These are phyloP conservation scores for Spergularia azorica DNA, from an alignment of 179 eudicot species.

Conservation along the genomic window DNA sequence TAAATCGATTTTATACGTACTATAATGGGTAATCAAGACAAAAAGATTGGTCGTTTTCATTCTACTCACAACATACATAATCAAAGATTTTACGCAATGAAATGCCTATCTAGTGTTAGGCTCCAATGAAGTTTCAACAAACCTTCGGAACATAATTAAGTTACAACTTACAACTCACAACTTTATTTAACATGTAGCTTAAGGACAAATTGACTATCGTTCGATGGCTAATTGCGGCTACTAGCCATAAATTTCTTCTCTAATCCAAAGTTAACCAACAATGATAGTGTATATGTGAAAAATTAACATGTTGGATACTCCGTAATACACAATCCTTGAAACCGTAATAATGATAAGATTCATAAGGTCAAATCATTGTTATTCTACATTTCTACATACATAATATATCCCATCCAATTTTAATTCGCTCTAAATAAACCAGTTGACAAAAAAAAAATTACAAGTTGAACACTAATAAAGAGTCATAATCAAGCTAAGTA, in stretches of 20 bases:
- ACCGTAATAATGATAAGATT: no score
- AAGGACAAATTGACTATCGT: neutral
- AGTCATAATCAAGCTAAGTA: neutral
- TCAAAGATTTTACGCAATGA: neutral
- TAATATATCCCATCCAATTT: neutral
- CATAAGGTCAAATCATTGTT: no score
- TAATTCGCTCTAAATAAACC: no score
- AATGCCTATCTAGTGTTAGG: neutral
- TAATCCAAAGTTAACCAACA: neutral
- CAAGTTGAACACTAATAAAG: neutral
- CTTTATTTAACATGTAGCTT: no score
- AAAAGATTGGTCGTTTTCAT: neutral
- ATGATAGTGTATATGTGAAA: no score
- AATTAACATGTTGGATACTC: no score
- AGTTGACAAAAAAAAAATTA: neutral
- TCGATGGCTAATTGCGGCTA: no score
- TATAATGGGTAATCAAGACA: neutral
- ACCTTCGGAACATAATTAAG: neutral
- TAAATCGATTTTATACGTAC: no score
- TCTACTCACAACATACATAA: neutral
- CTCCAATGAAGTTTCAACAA: slow-evolving; percentile 17
- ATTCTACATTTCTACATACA: no score
- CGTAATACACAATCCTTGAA: no score
- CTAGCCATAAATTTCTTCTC: neutral
- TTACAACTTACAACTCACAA: neutral